phyloP scores from a whole-genome alignment of 1,284 basidiomycete genomes.

The Ceratobasidium sp. region DNA sequence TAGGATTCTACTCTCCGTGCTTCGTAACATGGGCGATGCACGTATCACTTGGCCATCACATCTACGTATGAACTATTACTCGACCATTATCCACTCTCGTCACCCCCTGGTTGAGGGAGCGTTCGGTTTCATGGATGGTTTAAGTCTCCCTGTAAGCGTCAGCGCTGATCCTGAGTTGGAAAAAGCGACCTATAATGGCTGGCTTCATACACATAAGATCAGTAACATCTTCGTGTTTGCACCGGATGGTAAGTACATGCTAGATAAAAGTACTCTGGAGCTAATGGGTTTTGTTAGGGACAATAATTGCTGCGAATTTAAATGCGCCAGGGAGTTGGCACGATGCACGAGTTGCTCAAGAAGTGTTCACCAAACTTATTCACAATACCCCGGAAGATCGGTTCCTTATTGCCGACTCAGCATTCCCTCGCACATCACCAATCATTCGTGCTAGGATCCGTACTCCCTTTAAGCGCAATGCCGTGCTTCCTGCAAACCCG shows the following conservation, averaged over 20 bases:
- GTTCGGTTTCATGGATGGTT: conserved; percentile 59
- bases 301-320: conserved; percentile 58
- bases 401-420: conserved; percentile 64
- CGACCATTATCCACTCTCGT: conserved; percentile 55
- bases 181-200: conserved; percentile 68
- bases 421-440: conserved; percentile 61
- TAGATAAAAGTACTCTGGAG: not conserved
- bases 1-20: conserved; percentile 56
- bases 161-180: conserved; percentile 61
- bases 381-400: conserved; percentile 59
- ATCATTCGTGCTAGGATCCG: conserved; percentile 58
- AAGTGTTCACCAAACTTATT: conserved; percentile 60
- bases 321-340: conserved; percentile 68
- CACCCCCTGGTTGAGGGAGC: conserved; percentile 62
- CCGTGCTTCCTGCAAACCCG: not conserved
- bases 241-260: conserved; percentile 56
- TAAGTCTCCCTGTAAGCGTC: conserved; percentile 53
- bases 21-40: conserved; percentile 58
- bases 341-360: conserved; percentile 61
- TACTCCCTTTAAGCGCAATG: conserved; percentile 60
- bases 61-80: conserved; percentile 56
- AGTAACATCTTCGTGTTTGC: conserved; percentile 57
- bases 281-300: conserved; percentile 52
- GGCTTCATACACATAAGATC: conserved; percentile 62
- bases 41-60: conserved; percentile 58